Evolutionary conservation across 2,329 filamentous ascomycete genomes (phyloP), one percentile per base, ranked within the genome.

Genomic region (Pestalotiopsis sp.): DNA sequence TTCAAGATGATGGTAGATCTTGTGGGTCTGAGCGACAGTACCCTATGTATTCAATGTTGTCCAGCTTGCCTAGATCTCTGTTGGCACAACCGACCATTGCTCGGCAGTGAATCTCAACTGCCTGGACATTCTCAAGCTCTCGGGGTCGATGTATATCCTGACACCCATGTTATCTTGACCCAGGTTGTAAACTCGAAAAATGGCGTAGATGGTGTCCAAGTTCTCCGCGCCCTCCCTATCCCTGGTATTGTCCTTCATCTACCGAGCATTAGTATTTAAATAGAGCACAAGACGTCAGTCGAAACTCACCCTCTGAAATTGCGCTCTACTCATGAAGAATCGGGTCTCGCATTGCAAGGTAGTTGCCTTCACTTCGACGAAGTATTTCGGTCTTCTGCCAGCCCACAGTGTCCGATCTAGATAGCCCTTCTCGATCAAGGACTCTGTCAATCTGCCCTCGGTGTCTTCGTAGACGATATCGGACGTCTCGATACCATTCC

Each of bases 301-400:
- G 2, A 17, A 4, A 77, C 78, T 71, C 71, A 83, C 83, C 69
- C 75, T 73, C 48, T 74, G 67, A 64, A 82, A 84, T 71, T 87
- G 84, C 1, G 71, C 69, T 38, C 80, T 78, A 70, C 82, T 85
- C 76, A 86, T 80, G 61, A 75, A 86, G 66, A 87, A 86, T 0
- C 80, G 77, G 5, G 78, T 80, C 1, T 77, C 73, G 57, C 75
- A 79, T 1, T 70, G 61, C 1, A 73, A 72, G 0, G 79, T 81
- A 0, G 84, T 86, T 1, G 83, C 79, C 71, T 87, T 87, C 44
- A 87, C 85, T 66, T 87, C 85, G 2, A 87, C 80, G 24, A 79
- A 81, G 70, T 85, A 87, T 39, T 76, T 70, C 0, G 79, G 82
- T 3, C 62, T 70, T 63, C 67, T 68, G 11, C 58, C 71, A 11